Evolutionary conservation across 257 asterid genomes (phyloP).

Genomic region (Jasminum sambac): DNA sequence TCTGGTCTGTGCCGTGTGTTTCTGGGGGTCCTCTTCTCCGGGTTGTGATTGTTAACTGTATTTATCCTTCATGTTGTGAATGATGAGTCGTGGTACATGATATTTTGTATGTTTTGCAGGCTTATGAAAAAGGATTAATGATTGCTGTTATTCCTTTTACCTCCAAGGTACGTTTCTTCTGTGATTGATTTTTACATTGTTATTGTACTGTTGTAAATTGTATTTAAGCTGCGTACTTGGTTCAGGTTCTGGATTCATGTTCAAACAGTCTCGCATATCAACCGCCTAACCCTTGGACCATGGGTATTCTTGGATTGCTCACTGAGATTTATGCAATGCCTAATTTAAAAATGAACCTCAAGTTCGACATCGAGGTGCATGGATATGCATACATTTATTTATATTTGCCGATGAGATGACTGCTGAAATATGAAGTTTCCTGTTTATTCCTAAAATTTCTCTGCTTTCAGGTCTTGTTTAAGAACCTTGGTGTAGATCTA

Average conservation of each 20-base stretch:
- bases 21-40: constrained; percentile 2
- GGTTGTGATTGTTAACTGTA: constrained; percentile 3
- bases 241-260: constrained; percentile 90
- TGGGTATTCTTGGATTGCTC: constrained; percentile 93
- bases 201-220: background rate
- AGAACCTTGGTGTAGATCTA: constrained; percentile 84
- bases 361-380: constrained; percentile 93
- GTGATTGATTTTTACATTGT: constrained; percentile 13
- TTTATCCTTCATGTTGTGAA: constrained; percentile 8
- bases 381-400: constrained; percentile 1
- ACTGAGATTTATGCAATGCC: constrained; percentile 98
- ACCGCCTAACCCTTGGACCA: constrained; percentile 99
- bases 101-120: constrained; percentile 47
- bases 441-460: constrained; percentile 11
- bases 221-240: constrained; percentile 25
- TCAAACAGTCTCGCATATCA: constrained; percentile 91
- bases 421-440: constrained; percentile 8
- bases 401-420: background rate
- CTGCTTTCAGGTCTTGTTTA: constrained; percentile 80
- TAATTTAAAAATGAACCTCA: constrained; percentile 94
- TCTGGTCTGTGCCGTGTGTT: constrained; percentile 10
- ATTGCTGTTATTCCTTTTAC: constrained; percentile 98
- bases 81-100: constrained; percentile 11
- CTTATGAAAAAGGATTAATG: constrained; percentile 95
- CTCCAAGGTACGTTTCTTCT: constrained; percentile 65